A percentile compares a stretch with the other conserved stretches of the same genome.
These are phyloP conservation scores for Eucalyptus sp. DNA, from an alignment of 345 rosid species.

Conservation along the genomic window DNA sequence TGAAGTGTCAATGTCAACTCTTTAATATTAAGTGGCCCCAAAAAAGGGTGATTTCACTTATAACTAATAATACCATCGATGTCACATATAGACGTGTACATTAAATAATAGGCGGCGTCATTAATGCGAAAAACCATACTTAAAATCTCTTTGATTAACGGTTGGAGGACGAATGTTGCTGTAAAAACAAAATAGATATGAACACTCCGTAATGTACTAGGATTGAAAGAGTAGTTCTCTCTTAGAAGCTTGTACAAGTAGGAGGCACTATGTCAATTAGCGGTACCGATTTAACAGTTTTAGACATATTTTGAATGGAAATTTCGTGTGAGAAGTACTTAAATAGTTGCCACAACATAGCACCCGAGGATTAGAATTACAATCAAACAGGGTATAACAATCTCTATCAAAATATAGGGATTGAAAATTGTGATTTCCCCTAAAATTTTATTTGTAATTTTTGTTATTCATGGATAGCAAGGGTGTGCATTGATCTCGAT, in stretches of 20 bases:
- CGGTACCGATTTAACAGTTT: neutral
- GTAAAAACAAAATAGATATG: neutral
- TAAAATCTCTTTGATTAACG: neutral
- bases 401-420: neutral
- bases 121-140: neutral
- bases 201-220: neutral
- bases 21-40: neutral
- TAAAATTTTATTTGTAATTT: too few species aligned
- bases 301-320: neutral
- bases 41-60: neutral
- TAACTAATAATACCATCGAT: neutral
- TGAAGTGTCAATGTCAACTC: neutral
- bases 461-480: neutral
- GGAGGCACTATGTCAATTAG: neutral
- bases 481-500: neutral
- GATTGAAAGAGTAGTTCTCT: neutral
- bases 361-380: neutral
- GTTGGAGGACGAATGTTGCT: neutral
- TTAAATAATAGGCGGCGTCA: neutral
- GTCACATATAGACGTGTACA: neutral
- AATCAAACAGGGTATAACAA: too few species aligned
- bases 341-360: neutral
- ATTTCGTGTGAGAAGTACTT: neutral
- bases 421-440: neutral
- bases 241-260: neutral